Evolutionary conservation across 805 yeast species (phyloP), one percentile per base, ranked within the genome.

Genomic region (Spathaspora gorwiae): DNA sequence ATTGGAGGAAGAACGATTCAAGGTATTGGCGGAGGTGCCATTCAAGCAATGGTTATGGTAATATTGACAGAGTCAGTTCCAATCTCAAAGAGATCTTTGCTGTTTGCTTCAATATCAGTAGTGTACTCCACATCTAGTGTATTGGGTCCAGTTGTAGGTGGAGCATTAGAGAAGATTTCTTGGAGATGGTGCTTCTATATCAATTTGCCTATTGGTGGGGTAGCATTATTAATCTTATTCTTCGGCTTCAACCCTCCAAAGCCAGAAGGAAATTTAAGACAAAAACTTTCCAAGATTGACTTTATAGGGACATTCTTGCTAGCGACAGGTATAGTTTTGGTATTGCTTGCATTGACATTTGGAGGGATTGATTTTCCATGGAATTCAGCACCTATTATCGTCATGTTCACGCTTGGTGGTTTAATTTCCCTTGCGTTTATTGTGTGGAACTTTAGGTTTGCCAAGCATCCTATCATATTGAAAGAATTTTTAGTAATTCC

Each of bases 131-230:
- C 76, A 2, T 75, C 84, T 0, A 69, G 78, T 7, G 80, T 78
- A 7, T 51, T 72, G 19, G 89, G 89, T 1, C 89, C 90, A 0
- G 64, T 81, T 35, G 56, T 83, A 24, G 89, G 88, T 11, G 89
- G 89, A 29, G 82, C 80, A 0, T 76, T 84, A 46, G 72, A 86
- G 1, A 65, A 74, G 42, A 79, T 73, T 5, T 64, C 78, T n/a
- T 84, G 90, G 90, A 69, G 90, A 54, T 83, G 90, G 88, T 80
- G 87, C 54, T 85, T 83, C 57, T 85, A 79, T 62, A 70, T 85
- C 50, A 84, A 84, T 59, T 59, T 85, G 33, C 87, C 89, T 2
- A 61, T 83, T 32, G 86, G 87, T 13, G 88, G 84, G 1, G 44
- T 68, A 0, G 75, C 80, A 0, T 55, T 71, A 14, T 55, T 57